Evolutionary conservation across 805 yeast genomes (phyloP), one percentile per base, ranked within the genome.

Genomic region (Lachancea fermentati): DNA sequence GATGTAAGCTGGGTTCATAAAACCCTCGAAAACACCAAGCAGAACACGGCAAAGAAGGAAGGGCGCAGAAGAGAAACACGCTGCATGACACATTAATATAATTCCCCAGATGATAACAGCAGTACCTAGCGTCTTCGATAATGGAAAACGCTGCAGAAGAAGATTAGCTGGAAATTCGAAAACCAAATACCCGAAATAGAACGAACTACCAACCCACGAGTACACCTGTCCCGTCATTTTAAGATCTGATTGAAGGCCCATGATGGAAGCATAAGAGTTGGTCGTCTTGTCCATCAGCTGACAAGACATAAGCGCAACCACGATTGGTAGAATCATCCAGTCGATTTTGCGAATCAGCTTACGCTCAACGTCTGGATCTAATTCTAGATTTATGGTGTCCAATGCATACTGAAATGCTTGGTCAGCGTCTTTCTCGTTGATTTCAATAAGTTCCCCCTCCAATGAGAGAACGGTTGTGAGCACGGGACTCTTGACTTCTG

Each of bases 131-230:
- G 63, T 57, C 46, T 68, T 71, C 4, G 72, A 61, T 15, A 69
- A 56, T 13, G 75, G 73, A 36, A 68, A 58, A 45, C 55, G 54
- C 52, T 72, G 72, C 47, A 77, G 58, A 45, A 48, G 52, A 19
- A 54, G 49, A 11, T 62, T 55, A 2, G 74, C 67, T 5, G 78
- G 78, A 36, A 62, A 65, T 38, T 68, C 72, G 42, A 70, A 72
- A 5, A 60, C 62, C 44, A 76, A 50, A 50, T 74, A 75, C 0
- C 73, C 76, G 24, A 71, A 55, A 47, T 71, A 71, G 41, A 72
- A 72, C 3, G 67, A 56, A 17, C 70, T 58, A 1, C 72, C 72
- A 9, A 65, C 62, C 75, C 76, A 71, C 12, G 69, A 55, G 43
- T 65, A 72, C 37, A 62, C 51, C 19, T 48, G 47, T 24, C 75